Percentiles rank a stretch among this genome's conserved stretches.
These are phyloP conservation scores for Hypomyces perniciosus DNA, from an alignment of 2,329 filamentous ascomycete genomes.

Conservation along the genomic window DNA sequence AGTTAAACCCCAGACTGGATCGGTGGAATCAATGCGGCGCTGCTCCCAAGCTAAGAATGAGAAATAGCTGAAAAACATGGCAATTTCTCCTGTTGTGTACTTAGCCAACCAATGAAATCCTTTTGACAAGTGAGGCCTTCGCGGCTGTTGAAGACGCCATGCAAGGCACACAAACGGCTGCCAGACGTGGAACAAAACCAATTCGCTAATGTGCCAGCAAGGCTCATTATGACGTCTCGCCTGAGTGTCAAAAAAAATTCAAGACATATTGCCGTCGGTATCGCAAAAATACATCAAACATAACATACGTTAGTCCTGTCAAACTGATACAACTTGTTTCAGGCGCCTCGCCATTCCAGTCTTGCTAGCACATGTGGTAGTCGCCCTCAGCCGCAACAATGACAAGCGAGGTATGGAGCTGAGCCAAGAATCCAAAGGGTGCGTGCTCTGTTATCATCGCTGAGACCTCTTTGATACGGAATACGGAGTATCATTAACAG, in stretches of 20 bases:
- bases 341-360: constrained; percentile 2
- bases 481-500: background rate
- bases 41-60: background rate
- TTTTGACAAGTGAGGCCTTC: background rate
- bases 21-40: background rate
- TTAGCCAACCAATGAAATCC: constrained; percentile 5
- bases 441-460: background rate
- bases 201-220: background rate
- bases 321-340: constrained; percentile 3
- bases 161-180: constrained; percentile 10
- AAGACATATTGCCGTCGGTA: background rate
- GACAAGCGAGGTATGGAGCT: background rate
- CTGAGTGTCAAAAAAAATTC: too few relatives aligned
- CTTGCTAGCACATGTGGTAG: background rate
- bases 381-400: background rate
- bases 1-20: too few relatives aligned
- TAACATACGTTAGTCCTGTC: background rate
- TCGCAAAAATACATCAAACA: background rate
- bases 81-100: constrained; percentile 5
- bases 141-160: constrained; percentile 7
- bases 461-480: constrained; percentile 2
- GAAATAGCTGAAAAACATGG: constrained; percentile 1
- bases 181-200: background rate
- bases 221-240: background rate
- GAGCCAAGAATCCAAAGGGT: background rate